phyloP scores from a whole-genome alignment of 2,329 filamentous ascomycete species.

The Pseudogymnoascus sp. region DNA sequence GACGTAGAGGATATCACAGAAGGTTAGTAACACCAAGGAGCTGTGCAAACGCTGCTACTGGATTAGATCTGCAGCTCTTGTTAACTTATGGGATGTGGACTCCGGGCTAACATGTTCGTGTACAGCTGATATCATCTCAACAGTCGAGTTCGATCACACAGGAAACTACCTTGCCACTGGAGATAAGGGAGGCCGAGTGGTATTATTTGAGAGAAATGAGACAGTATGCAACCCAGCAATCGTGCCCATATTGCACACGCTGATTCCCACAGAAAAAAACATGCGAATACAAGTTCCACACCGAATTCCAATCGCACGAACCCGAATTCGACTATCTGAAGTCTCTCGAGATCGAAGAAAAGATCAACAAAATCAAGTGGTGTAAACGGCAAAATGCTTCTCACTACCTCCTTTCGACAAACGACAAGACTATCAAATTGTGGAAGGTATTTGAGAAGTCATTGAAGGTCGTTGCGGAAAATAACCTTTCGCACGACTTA shows the following conservation, averaged over 20 bases:
- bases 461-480: conserved; percentile 96
- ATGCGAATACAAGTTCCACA: conserved; percentile 99
- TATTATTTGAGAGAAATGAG: conserved; percentile 88
- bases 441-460: conserved; percentile 99
- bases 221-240: conserved; percentile 50
- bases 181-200: conserved; percentile 79
- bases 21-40: conserved; percentile 21
- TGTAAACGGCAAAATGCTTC: conserved; percentile 96
- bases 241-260: not conserved
- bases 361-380: conserved; percentile 99
- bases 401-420: conserved; percentile 95
- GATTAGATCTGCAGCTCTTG: conserved; percentile 1
- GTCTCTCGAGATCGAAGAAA: conserved; percentile 98
- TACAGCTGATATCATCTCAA: conserved; percentile 84
- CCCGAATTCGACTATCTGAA: conserved; percentile 99
- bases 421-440: conserved; percentile 99
- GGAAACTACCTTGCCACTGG: conserved; percentile 86
- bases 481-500: conserved; percentile 91
- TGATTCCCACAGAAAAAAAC: conserved; percentile 76
- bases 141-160: conserved; percentile 83
- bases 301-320: conserved; percentile 98
- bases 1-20: conserved; percentile 69
- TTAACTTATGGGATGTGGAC: conserved; percentile 17
- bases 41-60: not conserved
- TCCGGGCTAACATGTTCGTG: conserved; percentile 17